These are phyloP conservation scores for Arthromyces matolae DNA, from an alignment of 768 basidiomycete species.

Conservation along the genomic window DNA sequence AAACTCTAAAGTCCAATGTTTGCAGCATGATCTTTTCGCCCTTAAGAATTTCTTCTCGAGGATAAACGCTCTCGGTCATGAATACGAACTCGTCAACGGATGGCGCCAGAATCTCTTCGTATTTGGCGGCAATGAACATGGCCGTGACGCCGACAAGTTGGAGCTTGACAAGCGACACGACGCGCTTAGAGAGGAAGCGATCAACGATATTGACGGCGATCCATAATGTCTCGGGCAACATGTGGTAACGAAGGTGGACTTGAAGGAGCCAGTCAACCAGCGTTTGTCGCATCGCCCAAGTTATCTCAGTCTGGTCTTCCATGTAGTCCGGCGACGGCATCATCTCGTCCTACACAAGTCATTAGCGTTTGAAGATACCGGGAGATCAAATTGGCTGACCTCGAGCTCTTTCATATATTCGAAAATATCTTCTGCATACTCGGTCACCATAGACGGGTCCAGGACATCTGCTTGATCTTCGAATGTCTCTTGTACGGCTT, in stretches of 20 bases:
- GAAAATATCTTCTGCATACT: constrained; percentile 98
- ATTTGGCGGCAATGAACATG: constrained; percentile 98
- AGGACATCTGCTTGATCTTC: constrained; percentile 67
- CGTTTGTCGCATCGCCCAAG: constrained; percentile 92
- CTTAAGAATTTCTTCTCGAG: constrained; percentile 94
- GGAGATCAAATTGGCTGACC: constrained; percentile 43
- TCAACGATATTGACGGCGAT: constrained; percentile 97
- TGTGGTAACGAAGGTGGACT: constrained; percentile 96
- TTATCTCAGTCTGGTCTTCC: constrained; percentile 88
- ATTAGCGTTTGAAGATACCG: constrained; percentile 16
- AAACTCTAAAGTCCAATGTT: constrained; percentile 92
- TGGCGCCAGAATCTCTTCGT: constrained; percentile 98
- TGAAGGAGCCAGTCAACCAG: constrained; percentile 98
- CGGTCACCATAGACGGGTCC: constrained; percentile 95
- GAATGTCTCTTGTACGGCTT: constrained; percentile 65
- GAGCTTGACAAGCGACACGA: constrained; percentile 85
- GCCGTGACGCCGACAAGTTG: constrained; percentile 98
- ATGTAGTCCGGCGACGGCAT: constrained; percentile 96
- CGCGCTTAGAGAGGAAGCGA: constrained; percentile 84
- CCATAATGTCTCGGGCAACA: constrained; percentile 99
- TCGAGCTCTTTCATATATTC: constrained; percentile 93
- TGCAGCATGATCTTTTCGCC: constrained; percentile 96
- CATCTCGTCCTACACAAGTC: constrained; percentile 55
- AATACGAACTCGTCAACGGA: constrained; percentile 97
- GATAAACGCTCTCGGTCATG: constrained; percentile 95